Percentiles rank a stretch among this genome's conserved stretches.
Evolutionary conservation across 108 stramenopile genomes (phyloP).

Genomic region (Seminavis robusta): DNA sequence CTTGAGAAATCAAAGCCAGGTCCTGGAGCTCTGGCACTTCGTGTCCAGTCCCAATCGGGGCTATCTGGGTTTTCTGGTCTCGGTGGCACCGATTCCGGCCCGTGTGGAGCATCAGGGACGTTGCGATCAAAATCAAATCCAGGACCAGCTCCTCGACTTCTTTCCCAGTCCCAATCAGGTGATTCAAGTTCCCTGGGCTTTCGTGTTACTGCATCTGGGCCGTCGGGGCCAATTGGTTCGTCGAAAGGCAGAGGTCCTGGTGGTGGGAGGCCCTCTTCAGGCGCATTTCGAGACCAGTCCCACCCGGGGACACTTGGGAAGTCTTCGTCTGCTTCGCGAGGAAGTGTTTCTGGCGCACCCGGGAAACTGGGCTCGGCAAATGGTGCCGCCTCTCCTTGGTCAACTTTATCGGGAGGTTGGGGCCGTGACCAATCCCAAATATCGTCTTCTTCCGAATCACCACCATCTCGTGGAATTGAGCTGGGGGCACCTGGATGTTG

Average conservation of each 20-base stretch:
- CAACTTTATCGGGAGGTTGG: too few relatives aligned
- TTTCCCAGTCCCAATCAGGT: slow-evolving; percentile 7
- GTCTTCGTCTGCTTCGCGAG: too few relatives aligned
- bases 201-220: slow-evolving; percentile 1
- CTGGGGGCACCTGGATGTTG: slow-evolving; percentile 21
- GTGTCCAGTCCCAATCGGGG: slow-evolving; percentile 7
- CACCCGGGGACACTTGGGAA: too few relatives aligned
- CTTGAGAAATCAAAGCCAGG: too few relatives aligned
- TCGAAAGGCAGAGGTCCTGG: neutral
- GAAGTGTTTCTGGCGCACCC: too few relatives aligned
- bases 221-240: neutral
- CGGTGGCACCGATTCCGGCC: neutral
- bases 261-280: neutral
- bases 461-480: slow-evolving; percentile 30
- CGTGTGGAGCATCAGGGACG: neutral
- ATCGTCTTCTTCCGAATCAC: slow-evolving; percentile 19
- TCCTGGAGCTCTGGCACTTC: too few relatives aligned
- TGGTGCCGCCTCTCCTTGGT: too few relatives aligned
- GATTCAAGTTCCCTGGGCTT: neutral
- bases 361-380: too few relatives aligned
- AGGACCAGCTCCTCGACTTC: slow-evolving; percentile 3
- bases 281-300: slow-evolving; percentile 15
- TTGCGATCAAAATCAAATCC: slow-evolving; percentile 10
- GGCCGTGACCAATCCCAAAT: slow-evolving; percentile 19
- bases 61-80: neutral